Conservation (phyloP, 495 filamentous ascomycete genomes). For the Beverwykella pulmonaria region DNA sequence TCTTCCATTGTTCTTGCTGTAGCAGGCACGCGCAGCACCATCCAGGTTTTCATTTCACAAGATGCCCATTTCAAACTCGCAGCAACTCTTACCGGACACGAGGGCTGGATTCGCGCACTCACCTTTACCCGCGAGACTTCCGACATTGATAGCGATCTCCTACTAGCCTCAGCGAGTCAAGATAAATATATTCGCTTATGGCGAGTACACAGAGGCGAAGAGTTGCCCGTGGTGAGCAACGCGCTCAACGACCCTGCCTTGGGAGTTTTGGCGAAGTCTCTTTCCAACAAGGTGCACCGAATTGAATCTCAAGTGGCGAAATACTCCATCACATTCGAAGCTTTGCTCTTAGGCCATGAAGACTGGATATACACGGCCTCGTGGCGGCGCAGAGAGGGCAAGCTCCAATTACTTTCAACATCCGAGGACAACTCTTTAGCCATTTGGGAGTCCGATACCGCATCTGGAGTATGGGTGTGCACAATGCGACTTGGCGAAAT, state of each 20-base stretch:
- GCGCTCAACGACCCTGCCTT: conserved; percentile 56
- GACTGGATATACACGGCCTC: conserved; percentile 92
- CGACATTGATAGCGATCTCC: conserved; percentile 62
- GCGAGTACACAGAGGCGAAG: conserved; percentile 73
- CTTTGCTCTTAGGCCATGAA: conserved; percentile 91
- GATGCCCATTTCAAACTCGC: conserved; percentile 65
- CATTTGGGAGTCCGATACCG: conserved; percentile 82
- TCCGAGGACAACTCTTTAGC: conserved; percentile 95
- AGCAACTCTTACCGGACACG: conserved; percentile 84
- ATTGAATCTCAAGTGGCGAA: conserved; percentile 59
- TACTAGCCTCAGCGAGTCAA: conserved; percentile 92
- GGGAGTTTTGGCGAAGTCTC: conserved; percentile 59
- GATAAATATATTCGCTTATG: conserved; percentile 97
- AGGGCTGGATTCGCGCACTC: conserved; percentile 90
- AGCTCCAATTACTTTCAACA: conserved; percentile 78
- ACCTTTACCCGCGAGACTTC: conserved; percentile 69
- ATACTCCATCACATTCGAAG: conserved; percentile 90
- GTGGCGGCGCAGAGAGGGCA: conserved; percentile 64
- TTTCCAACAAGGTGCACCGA: conserved; percentile 86
- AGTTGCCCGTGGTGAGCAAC: conserved; percentile 53
- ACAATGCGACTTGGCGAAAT: conserved; percentile 86
- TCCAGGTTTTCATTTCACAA: conserved; percentile 73
- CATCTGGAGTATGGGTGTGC: conserved; percentile 88
- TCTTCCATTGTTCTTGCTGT: conserved; percentile 71
- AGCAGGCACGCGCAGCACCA: conserved; percentile 73